These are phyloP conservation scores for Alternaria sp. DNA, from an alignment of 2,329 filamentous ascomycete species.

Conservation along the genomic window DNA sequence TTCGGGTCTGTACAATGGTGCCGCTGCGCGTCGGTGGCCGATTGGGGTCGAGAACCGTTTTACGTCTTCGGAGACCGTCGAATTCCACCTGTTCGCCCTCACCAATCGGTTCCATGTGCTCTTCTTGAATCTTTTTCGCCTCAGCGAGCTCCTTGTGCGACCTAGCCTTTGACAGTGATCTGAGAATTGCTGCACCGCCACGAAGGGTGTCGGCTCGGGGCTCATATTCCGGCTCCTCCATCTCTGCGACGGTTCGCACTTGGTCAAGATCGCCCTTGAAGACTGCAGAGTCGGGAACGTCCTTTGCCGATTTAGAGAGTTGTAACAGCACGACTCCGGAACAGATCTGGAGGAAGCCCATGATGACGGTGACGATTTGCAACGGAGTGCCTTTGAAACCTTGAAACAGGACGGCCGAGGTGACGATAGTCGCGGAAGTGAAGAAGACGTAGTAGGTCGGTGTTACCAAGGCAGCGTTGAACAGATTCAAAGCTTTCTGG, in stretches of 20 bases:
- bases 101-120: constrained; percentile 78
- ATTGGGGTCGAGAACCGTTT: constrained; percentile 60
- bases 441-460: constrained; percentile 99
- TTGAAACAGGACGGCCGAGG: constrained; percentile 87
- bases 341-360: constrained; percentile 94
- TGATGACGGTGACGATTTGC: constrained; percentile 85
- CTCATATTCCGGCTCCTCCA: constrained; percentile 94
- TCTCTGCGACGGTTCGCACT: constrained; percentile 91
- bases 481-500: constrained; percentile 97
- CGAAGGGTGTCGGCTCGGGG: constrained; percentile 96
- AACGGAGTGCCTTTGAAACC: constrained; percentile 88
- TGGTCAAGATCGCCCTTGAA: constrained; percentile 94
- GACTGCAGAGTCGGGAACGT: constrained; percentile 90
- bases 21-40: constrained; percentile 32
- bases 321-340: constrained; percentile 90
- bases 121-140: constrained; percentile 77
- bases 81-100: constrained; percentile 87
- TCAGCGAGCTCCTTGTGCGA: constrained; percentile 82
- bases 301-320: constrained; percentile 97
- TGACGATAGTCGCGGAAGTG: constrained; percentile 92
- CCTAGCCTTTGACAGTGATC: constrained; percentile 77
- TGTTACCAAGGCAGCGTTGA: constrained; percentile 95
- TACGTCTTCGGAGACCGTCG: constrained; percentile 84
- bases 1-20: constrained; percentile 56
- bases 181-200: constrained; percentile 84